Percentiles rank a stretch among this genome's conserved stretches.
These are phyloP conservation scores for Saccharomycopsis schoenii DNA, from an alignment of 805 yeast genomes.

Conservation along the genomic window DNA sequence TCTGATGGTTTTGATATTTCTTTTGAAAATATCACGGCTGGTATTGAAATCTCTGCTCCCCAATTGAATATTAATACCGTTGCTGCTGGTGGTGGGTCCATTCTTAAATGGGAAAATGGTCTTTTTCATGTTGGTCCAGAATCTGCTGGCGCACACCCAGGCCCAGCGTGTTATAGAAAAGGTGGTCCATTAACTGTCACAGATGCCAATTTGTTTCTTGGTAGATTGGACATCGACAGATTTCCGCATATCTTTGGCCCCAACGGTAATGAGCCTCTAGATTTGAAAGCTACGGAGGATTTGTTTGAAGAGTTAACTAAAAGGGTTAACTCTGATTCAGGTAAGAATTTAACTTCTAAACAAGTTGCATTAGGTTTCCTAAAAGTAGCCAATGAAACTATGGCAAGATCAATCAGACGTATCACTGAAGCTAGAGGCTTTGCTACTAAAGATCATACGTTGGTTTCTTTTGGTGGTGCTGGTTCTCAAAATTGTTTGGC, in stretches of 20 bases:
- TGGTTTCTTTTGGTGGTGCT: slow-evolving; percentile 42
- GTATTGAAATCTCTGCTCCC: slow-evolving; percentile 32
- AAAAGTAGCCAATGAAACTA: slow-evolving; percentile 35
- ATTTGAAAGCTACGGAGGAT: slow-evolving; percentile 25
- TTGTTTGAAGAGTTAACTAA: slow-evolving; percentile 31
- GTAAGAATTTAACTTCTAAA: slow-evolving; percentile 28
- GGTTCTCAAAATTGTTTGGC: slow-evolving; percentile 40
- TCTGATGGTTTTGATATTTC: slow-evolving; percentile 8
- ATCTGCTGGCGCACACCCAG: slow-evolving; percentile 39
- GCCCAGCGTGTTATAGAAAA: slow-evolving; percentile 39
- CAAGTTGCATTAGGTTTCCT: slow-evolving; percentile 39
- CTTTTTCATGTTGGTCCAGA: slow-evolving; percentile 38
- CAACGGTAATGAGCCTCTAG: slow-evolving; percentile 32
- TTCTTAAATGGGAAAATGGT: slow-evolving; percentile 27
- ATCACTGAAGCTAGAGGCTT: slow-evolving; percentile 38
- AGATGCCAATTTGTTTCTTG: slow-evolving; percentile 36
- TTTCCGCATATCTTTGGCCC: slow-evolving; percentile 41
- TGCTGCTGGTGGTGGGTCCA: slow-evolving; percentile 32
- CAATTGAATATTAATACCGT: slow-evolving; percentile 31
- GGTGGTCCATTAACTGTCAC: slow-evolving; percentile 40
- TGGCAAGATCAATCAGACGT: slow-evolving; percentile 39
- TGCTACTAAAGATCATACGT: slow-evolving; percentile 32
- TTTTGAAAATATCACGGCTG: slow-evolving; percentile 24
- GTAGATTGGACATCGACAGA: slow-evolving; percentile 31
- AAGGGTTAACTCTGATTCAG: slow-evolving; percentile 29